Conservation (phyloP, 371 early-diverging fungal genomes). For the Mucor velutinosus region DNA sequence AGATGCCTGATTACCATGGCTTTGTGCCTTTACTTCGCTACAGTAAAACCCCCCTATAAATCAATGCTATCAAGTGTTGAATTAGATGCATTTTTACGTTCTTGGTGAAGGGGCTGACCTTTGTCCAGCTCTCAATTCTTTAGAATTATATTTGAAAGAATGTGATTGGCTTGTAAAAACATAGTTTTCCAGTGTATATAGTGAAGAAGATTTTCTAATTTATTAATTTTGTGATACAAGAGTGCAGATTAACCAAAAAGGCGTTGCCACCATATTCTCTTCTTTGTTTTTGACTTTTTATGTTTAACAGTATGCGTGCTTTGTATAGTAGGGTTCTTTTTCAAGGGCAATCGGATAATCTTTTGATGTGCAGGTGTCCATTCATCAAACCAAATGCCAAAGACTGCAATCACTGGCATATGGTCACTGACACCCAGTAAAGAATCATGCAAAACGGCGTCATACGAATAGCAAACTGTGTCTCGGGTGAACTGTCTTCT, state of each 20-base stretch:
- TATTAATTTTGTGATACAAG: not conserved
- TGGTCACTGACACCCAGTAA: slow-evolving; percentile 53
- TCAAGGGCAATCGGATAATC: not conserved
- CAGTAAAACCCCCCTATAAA: no score
- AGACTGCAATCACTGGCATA: slow-evolving; percentile 62
- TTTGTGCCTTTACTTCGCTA: no score
- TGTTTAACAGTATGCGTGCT: slow-evolving; percentile 4
- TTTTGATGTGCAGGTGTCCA: slow-evolving; percentile 16
- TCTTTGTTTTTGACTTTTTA: not conserved
- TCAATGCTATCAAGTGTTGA: no score
- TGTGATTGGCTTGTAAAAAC: no score
- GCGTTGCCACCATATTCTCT: slow-evolving; percentile 4
- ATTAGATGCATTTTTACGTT: no score
- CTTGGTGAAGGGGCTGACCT: no score
- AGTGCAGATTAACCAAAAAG: slow-evolving; percentile 2
- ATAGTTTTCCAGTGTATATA: not conserved
- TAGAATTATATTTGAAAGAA: no score
- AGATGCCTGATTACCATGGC: no score
- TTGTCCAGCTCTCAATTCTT: no score
- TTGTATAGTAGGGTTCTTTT: slow-evolving; percentile 10
- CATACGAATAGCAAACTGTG: slow-evolving; percentile 39
- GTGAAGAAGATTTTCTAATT: not conserved
- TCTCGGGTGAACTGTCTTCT: slow-evolving; percentile 7
- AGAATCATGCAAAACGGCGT: slow-evolving; percentile 35
- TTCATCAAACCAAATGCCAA: slow-evolving; percentile 55